These are phyloP conservation scores for Trypanosoma rangeli DNA, from an alignment of 208 protist species.

Conservation along the genomic window DNA sequence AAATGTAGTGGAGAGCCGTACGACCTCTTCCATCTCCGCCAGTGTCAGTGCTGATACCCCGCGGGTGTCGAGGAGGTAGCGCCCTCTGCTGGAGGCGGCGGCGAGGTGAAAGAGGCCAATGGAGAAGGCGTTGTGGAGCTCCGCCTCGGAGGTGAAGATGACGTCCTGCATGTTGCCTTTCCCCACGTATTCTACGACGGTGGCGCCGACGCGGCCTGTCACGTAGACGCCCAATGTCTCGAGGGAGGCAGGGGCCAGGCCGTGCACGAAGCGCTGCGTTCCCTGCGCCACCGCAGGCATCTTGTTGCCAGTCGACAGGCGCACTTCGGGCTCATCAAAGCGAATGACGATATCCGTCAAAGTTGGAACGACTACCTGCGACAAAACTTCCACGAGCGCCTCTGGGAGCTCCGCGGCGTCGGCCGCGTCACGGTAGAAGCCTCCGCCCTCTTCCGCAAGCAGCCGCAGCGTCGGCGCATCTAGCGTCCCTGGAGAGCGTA, in stretches of 20 bases:
- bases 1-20: conserved; percentile 38
- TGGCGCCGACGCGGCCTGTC: conserved; percentile 45
- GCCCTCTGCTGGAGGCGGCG: conserved; percentile 30
- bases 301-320: conserved; percentile 1
- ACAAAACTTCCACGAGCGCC: conserved; percentile 39
- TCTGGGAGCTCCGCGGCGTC: conserved; percentile 19
- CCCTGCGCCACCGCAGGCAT: conserved; percentile 42
- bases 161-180: conserved; percentile 17
- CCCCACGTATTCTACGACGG: conserved; percentile 59
- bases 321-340: conserved; percentile 34
- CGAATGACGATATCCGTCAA: conserved; percentile 39
- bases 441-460: conserved; percentile 47
- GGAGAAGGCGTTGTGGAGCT: conserved; percentile 9
- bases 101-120: conserved; percentile 46
- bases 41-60: conserved; percentile 7
- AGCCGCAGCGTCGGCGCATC: conserved; percentile 47
- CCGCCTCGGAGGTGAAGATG: conserved; percentile 10
- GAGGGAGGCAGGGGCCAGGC: conserved; percentile 29
- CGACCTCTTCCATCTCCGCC: conserved; percentile 46
- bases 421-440: conserved; percentile 33
- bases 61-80: conserved; percentile 31
- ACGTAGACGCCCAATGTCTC: conserved; percentile 34
- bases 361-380: conserved; percentile 47
- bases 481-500: conserved; percentile 20
- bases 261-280: conserved; percentile 42